Base-by-base conservation (phyloP, 2,329 filamentous ascomycete species). In the Cladophialophora exuberans region DNA sequence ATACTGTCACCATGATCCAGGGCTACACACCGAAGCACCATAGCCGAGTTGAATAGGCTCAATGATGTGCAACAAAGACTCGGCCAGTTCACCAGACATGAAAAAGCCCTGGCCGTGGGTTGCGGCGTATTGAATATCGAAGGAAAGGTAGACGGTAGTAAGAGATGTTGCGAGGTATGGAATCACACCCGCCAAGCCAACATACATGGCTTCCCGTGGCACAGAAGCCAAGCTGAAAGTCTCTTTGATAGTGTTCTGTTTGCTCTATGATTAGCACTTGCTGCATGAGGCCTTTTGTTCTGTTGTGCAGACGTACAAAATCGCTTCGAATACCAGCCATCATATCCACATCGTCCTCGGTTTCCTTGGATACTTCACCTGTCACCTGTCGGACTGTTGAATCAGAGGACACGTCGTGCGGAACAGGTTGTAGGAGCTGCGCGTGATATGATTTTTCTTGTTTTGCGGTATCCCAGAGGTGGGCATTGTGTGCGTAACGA, bases 21-120 rank as follows among this genome's bases (percentile, higher is more conserved):
- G 35, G 18, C n/a, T 35, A 79, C 84, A 71, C 76, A 87, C 85
- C 54, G 95, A 84, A 43, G 92, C 93, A 52, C 93, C 92, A 66
- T 95, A 96, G 56, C 90, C 92, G 51, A 97, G 82, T 73, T 97
- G 93, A 49, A 97, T 75, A 10, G 91, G 91, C 74, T 96, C 91
- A 25, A 96, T 78, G 13, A 90, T 71, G 62, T 86, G 81, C 7
- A 97, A 80, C 52, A 90, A 77, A 20, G 88, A 75, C 57, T 85
- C 83, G 2, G 91, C 91, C 2, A 83, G 87, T 45, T 90, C 83
- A 45, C 85, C 84, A 61, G 77, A 83, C 67, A 94, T 81, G 38
- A 91, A 68, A 46, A 87, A 76, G 23, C 83, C 80, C 11, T 79
- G 77, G 26, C 88, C 89, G 6, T 77, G 75, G 13, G 76, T 74